These are phyloP conservation scores for Vigna nakashimae DNA, from an alignment of 306 rosid species.

Conservation along the genomic window DNA sequence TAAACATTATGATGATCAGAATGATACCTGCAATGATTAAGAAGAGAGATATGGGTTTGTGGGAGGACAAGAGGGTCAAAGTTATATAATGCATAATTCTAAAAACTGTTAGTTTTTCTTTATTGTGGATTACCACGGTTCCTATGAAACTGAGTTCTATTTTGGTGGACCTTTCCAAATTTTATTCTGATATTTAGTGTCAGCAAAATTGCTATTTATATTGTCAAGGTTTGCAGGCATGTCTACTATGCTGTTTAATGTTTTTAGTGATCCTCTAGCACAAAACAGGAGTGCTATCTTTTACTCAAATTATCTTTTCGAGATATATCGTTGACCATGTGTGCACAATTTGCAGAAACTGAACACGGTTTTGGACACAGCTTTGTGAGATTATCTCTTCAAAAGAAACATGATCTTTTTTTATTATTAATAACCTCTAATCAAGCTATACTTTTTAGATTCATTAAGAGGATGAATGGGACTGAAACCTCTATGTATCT, in stretches of 20 bases:
- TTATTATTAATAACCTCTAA: conserved; percentile 17
- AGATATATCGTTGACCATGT: conserved; percentile 21
- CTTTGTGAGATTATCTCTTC: conserved; percentile 7
- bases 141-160: conserved; percentile 26
- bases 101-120: conserved; percentile 30
- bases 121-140: conserved; percentile 27
- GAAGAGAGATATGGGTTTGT: no score
- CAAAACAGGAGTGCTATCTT: conserved; percentile 40
- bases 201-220: conserved; percentile 5
- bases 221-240: conserved; percentile 28
- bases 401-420: background rate
- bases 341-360: conserved; percentile 27
- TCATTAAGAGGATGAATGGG: conserved; percentile 38
- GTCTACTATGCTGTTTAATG: background rate
- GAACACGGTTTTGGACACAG: conserved; percentile 10
- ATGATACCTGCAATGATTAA: no score
- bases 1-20: no score
- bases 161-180: conserved; percentile 27
- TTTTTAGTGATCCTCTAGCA: conserved; percentile 27
- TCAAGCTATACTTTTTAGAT: conserved; percentile 2
- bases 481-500: conserved; percentile 30
- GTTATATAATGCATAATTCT: background rate
- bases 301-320: background rate
- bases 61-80: no score
- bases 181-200: conserved; percentile 35